Percentiles rank a stretch among this genome's conserved stretches.
phyloP scores from a whole-genome alignment of 2,329 filamentous ascomycete species.

The Exophiala lecanii-corni region DNA sequence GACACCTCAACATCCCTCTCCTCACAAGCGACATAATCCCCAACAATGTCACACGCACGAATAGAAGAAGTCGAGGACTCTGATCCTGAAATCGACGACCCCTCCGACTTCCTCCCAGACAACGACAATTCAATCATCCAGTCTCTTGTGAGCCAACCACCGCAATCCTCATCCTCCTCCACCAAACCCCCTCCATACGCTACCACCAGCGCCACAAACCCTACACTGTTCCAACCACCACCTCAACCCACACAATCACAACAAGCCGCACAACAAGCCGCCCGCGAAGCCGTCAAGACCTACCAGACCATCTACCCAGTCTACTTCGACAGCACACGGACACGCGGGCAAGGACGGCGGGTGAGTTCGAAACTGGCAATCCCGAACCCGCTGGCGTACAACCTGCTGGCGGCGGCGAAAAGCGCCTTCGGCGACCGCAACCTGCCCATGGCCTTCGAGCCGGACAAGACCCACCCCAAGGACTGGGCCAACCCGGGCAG shows the following conservation, averaged over 20 bases:
- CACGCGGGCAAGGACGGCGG: conserved; percentile 74
- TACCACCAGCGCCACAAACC: conserved; percentile 29
- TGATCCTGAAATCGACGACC: conserved; percentile 84
- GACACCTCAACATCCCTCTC: too few species aligned
- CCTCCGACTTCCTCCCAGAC: conserved; percentile 55
- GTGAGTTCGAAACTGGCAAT: conserved; percentile 71
- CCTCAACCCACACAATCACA: conserved; percentile 31
- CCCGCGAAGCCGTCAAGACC: conserved; percentile 59
- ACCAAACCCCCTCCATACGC: conserved; percentile 23
- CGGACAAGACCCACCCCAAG: conserved; percentile 86
- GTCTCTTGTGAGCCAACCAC: conserved; percentile 33
- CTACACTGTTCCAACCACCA: conserved; percentile 43
- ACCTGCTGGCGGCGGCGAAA: conserved; percentile 82
- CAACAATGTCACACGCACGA: conserved; percentile 69
- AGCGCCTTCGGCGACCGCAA: conserved; percentile 48
- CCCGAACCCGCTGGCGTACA: conserved; percentile 76
- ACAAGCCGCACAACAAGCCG: conserved; percentile 35
- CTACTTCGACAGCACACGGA: conserved; percentile 76
- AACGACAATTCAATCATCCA: conserved; percentile 37
- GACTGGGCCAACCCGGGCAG: conserved; percentile 97
- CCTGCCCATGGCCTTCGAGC: conserved; percentile 67
- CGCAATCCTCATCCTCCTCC: conserved; percentile 14
- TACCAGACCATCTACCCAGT: conserved; percentile 91
- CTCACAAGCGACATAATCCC: background rate
- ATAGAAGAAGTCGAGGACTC: conserved; percentile 93